These are phyloP conservation scores for Lenwebbia sp. DNA, from an alignment of 345 rosid genomes.

Conservation along the genomic window DNA sequence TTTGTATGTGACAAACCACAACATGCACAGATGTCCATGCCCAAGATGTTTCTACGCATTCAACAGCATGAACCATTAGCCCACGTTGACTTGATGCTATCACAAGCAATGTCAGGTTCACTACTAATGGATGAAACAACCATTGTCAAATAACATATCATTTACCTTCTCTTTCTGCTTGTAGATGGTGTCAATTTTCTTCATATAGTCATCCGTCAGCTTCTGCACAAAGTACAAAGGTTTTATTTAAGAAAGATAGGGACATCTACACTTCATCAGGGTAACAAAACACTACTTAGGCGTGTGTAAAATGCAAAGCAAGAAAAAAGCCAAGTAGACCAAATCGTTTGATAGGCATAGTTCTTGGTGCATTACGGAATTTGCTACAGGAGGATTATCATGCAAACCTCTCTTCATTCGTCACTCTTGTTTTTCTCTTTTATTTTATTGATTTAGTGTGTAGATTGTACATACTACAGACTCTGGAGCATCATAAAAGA, in stretches of 20 bases:
- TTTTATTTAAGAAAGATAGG: neutral
- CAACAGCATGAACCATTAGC: neutral
- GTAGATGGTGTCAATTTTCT: constrained; percentile 65
- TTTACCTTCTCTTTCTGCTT: constrained; percentile 94
- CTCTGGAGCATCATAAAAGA: neutral
- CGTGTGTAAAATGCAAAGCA: neutral
- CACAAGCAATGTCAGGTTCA: neutral
- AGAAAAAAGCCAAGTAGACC: neutral
- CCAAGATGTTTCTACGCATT: neutral
- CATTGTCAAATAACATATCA: neutral
- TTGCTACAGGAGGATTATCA: neutral
- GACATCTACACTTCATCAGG: neutral
- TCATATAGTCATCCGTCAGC: constrained; percentile 75
- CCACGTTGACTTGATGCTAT: neutral
- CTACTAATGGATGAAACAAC: neutral
- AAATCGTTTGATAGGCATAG: neutral
- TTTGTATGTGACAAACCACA: neutral
- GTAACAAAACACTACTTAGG: neutral
- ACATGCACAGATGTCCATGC: neutral
- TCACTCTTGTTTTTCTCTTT: neutral
- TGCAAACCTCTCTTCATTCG: neutral
- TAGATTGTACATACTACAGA: neutral
- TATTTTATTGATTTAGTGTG: neutral
- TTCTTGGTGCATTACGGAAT: neutral
- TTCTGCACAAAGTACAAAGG: constrained; percentile 39